Evolutionary conservation across 2,329 filamentous ascomycete species (phyloP).

Genomic region (Diplodia seriata): DNA sequence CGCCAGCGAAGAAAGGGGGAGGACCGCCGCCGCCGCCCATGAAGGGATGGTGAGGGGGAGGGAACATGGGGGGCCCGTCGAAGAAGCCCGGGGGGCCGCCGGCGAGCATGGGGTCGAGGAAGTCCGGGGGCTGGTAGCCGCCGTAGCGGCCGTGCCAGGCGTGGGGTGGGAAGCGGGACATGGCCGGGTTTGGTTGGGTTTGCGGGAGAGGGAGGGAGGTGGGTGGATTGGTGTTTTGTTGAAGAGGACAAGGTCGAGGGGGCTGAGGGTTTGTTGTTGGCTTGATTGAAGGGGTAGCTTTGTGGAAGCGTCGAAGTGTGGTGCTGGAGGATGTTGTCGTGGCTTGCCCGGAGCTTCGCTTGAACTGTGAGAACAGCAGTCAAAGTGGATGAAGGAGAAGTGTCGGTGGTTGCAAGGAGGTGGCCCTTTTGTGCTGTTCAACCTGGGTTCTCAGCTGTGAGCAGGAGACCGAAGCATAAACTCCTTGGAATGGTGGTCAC

Average conservation of each 20-base stretch:
- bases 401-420: neutral
- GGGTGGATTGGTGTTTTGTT: neutral
- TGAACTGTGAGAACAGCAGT: neutral
- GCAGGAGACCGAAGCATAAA: neutral
- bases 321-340: neutral
- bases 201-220: too few species aligned
- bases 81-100: slow-evolving; percentile 10
- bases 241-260: too few species aligned
- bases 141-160: neutral
- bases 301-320: neutral
- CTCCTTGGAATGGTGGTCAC: neutral
- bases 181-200: neutral
- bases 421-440: neutral
- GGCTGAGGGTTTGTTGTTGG: neutral
- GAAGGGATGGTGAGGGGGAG: neutral
- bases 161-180: slow-evolving; percentile 10
- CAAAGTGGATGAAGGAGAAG: neutral
- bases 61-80: neutral
- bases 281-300: neutral
- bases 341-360: neutral
- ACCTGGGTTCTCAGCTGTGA: neutral
- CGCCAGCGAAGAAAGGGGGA: neutral
- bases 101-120: neutral
- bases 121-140: slow-evolving; percentile 22
- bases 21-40: slow-evolving; percentile 6